Base-by-base conservation (phyloP, 2,329 filamentous ascomycete genomes). In the Cladophialophora chaetospira region DNA sequence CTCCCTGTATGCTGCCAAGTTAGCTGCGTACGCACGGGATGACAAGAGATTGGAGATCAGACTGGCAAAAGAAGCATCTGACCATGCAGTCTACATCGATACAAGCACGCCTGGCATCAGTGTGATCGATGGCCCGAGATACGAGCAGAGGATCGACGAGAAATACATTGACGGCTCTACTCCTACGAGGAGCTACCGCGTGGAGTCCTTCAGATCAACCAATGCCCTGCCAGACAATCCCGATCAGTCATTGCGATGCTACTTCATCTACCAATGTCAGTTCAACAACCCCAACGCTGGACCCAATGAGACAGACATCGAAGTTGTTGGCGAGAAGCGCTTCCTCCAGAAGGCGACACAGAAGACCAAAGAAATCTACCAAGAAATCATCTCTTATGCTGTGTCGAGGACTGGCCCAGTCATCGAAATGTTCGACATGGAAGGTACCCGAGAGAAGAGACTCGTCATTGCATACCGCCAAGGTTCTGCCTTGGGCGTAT, bases 51-150 rank as follows among this genome's bases (percentile, higher is more conserved):
- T 97, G 68, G 92, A 97, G 76, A 97, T 99, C 67, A 86, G 92
- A 62, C 79, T 99, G 38, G 93, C 97, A 72, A 97, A 97, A 84
- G 94, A 99, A 76, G 91, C 91, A 19, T 78, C 82, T 57, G 94
- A 97, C 72, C 94, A 97, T 70, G 94, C 94, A 58, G 95, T 97
- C 70, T 99, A 97, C 77, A 97, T 99, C 66, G 94, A 99, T 72
- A 99, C 94, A 53, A 97, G 92, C 73, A 88, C 88, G 70, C 93
- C 94, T 13, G 94, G 94, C 64, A 79, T 89, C 66, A 89, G 87
- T 57, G 82, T 86, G 44, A 78, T 89, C 19, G 78, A 82, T 52
- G 94, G 94, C 2, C 92, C 94, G n/a, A 83, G 87, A 58, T 99
- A 97, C 72, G 94, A 99, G 77, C 87, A 91, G 71, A 85, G 93